Evolutionary conservation across 495 filamentous ascomycete species (phyloP), one percentile per base, ranked within the genome.

Genomic region (Penicillium macrosclerotiorum): DNA sequence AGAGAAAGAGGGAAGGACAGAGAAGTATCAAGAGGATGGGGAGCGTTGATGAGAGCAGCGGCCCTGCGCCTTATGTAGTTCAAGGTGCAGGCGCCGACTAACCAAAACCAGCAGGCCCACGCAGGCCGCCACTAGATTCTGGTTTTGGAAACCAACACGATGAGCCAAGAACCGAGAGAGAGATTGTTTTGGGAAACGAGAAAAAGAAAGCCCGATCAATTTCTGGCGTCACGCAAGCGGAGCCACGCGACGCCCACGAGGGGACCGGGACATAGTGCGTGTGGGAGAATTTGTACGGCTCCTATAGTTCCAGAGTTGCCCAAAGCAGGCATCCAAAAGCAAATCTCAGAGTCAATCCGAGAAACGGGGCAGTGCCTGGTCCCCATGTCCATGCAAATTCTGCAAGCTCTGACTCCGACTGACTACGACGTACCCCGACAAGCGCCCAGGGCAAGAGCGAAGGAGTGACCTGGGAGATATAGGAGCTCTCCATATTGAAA

Each of bases 191-290:
- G 14, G 31, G 47, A 2, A 9, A 44, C 43, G 25, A 29, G 30
- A 13, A 41, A 31, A 40, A 29, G 22, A 11, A 17, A 25, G 25
- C 11, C 22, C 3, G 14, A 17, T 8, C 22, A 7, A 12, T 7
- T n/a, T n/a, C 34, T 27, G 9, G 24, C 41, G 41, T 33, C 41
- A 45, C 19, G 36, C 36, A 40, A 46, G 30, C 52, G 52, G 47
- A 37, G 43, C 52, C 52, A 55, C 47, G 47, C 52, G 52, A 55
- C 11, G 5, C 8, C 41, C 48, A 45, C 40, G 42, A 49, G 37
- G 31, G 8, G 34, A 6, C 4, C 34, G 11, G 9, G 34, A 22
- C 23, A 3, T 37, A n/a, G n/a, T n/a, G n/a, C n/a, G n/a, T n/a
- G n/a, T n/a, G n/a, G n/a, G n/a, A n/a, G n/a, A n/a, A n/a, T n/a